Base-by-base conservation (phyloP, 805 yeast species). In the Kuraishia capsulata region DNA sequence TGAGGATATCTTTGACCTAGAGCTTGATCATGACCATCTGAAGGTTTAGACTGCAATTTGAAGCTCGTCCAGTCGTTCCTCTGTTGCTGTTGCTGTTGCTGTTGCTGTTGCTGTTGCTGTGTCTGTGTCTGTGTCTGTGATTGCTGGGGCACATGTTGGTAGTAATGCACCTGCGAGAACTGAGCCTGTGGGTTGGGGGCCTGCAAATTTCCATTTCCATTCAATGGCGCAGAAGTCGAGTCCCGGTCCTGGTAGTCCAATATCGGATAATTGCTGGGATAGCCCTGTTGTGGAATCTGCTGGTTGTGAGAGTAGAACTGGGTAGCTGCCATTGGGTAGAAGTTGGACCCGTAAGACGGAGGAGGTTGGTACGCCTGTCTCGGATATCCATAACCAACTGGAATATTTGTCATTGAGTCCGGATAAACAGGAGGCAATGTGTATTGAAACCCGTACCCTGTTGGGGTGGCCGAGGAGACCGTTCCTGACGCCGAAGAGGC, bases 81-180 rank as follows among this genome's bases (percentile, higher is more conserved):
- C 26, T 39, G 39, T 4, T 16, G 20, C 19, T 39, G 42, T 19
- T 23, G 33, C 20, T 17, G 33, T 10, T 9, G 10, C 4, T 39
- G 42, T 17, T 24, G 31, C 5, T 33, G 31, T 5, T 31, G 32
- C 20, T 24, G 35, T 4, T 30, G 23, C 6, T 5, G 30, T 11
- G 36, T 33, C 29, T 28, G 39, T 14, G 19, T 23, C 20, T 32
- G 33, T 20, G 26, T 25, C 20, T 8, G 32, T 10, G 19, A 13
- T 17, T 21, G 30, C 28, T 6, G 33, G 5, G 3, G 21, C 20
- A 20, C 29, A 17, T 33, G 37, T 5, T 19, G 20, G 19, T 13
- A 10, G 17, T 11, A 19, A 4, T 32, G 29, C 11, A 24, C 5
- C 10, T 32, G 30, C 18, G 21, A 35, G n/a, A 20, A 18, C 24